Conservation (phyloP, 1,284 basidiomycete species). For the Leccinum pallidistipes region DNA sequence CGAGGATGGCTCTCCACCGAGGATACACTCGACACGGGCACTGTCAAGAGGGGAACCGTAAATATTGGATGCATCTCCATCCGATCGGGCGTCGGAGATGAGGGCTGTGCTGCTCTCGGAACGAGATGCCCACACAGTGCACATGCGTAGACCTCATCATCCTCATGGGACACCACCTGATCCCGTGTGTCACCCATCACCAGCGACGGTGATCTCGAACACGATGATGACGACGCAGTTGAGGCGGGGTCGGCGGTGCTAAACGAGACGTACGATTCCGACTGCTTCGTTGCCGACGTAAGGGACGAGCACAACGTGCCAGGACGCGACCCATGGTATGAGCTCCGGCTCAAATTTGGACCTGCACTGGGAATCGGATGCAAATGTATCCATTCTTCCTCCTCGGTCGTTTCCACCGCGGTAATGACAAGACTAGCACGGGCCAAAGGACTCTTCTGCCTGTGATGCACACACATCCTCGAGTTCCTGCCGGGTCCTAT, state of each 20-base stretch:
- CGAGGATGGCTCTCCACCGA: background rate
- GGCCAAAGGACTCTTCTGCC: constrained; percentile 11
- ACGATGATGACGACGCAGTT: constrained; percentile 9
- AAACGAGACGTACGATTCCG: constrained; percentile 28
- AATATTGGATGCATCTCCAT: constrained; percentile 32
- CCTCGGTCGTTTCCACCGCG: constrained; percentile 7
- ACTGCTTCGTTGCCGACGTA: constrained; percentile 22
- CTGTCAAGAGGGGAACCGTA: constrained; percentile 27
- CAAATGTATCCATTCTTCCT: constrained; percentile 10
- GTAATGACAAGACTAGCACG: background rate
- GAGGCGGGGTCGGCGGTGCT: constrained; percentile 24
- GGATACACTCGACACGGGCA: constrained; percentile 12
- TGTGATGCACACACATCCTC: constrained; percentile 9
- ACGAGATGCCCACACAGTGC: constrained; percentile 20
- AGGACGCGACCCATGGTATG: constrained; percentile 15
- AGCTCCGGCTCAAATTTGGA: background rate
- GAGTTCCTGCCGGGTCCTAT: background rate
- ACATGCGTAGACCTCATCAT: constrained; percentile 8
- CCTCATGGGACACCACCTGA: background rate
- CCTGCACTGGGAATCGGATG: background rate
- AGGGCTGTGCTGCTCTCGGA: background rate
- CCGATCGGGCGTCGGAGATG: background rate
- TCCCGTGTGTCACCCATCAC: constrained; percentile 5
- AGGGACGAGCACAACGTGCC: constrained; percentile 23
- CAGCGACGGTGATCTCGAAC: constrained; percentile 16